Conservation (phyloP, 208 protist species). For the Acanthamoeba lenticulata region DNA sequence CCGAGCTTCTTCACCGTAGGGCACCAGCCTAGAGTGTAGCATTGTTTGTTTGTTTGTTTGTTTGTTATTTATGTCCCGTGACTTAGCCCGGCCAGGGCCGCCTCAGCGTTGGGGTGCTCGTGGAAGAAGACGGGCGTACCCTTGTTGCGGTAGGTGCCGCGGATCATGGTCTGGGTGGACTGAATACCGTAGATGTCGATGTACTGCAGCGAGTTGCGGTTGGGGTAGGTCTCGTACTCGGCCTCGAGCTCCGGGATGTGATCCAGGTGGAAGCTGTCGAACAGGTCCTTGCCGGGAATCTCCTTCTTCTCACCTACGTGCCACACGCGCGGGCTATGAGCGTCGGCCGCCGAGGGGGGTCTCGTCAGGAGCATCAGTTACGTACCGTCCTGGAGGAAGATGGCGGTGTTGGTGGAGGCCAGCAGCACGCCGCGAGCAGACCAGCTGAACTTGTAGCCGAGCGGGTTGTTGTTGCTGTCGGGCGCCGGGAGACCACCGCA, state of each 20-base stretch:
- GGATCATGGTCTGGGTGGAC: constrained; percentile 79
- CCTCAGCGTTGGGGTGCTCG: too few relatives aligned
- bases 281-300: constrained; percentile 65
- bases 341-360: not conserved
- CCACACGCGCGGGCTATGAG: not conserved
- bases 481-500: constrained; percentile 89
- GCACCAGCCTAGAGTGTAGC: constrained; percentile 68
- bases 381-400: constrained; percentile 43
- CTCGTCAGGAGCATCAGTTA: too few relatives aligned
- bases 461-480: constrained; percentile 85
- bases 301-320: constrained; percentile 46
- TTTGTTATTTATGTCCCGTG: too few relatives aligned
- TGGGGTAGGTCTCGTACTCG: constrained; percentile 83
- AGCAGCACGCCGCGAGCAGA: constrained; percentile 84
- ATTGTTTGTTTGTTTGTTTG: too few relatives aligned
- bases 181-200: constrained; percentile 77
- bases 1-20: constrained; percentile 60
- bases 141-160: constrained; percentile 84
- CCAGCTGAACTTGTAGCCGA: constrained; percentile 92
- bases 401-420: constrained; percentile 21
- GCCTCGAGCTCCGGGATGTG: constrained; percentile 40
- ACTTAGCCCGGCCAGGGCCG: too few relatives aligned
- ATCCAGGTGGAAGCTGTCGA: constrained; percentile 53
- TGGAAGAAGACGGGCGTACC: too few relatives aligned
- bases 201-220: constrained; percentile 82